Evolutionary conservation across 2,329 filamentous ascomycete species (phyloP).

Genomic region (Neoscytalidium dimidiatum): DNA sequence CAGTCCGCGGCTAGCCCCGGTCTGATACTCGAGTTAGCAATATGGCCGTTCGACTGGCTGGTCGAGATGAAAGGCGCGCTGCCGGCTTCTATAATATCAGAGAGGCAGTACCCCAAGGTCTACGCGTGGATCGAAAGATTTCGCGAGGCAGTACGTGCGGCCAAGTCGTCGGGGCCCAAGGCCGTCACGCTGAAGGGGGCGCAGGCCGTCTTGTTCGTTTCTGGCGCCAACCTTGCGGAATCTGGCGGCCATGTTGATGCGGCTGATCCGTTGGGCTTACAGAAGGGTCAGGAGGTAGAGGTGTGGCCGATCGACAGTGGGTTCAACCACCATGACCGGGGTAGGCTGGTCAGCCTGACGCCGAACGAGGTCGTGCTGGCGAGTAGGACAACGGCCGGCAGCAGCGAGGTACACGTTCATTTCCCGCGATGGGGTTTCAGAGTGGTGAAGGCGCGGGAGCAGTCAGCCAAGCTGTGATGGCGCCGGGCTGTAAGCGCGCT

Average conservation of each 20-base stretch:
- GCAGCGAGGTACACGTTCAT: constrained; percentile 27
- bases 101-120: constrained; percentile 57
- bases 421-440: constrained; percentile 31
- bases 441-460: constrained; percentile 22
- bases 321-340: constrained; percentile 30
- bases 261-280: constrained; percentile 56
- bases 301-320: constrained; percentile 36
- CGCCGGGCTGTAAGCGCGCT: not conserved
- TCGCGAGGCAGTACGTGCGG: constrained; percentile 47
- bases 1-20: not conserved
- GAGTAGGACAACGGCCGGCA: constrained; percentile 19
- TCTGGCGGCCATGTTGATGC: constrained; percentile 47
- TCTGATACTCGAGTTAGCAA: constrained; percentile 36
- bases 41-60: constrained; percentile 71
- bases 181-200: constrained; percentile 53
- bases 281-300: constrained; percentile 56
- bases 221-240: constrained; percentile 50
- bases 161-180: constrained; percentile 43
- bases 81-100: constrained; percentile 54
- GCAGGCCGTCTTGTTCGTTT: constrained; percentile 55
- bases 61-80: constrained; percentile 57
- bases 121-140: constrained; percentile 69
- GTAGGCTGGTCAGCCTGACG: constrained; percentile 32
- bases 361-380: constrained; percentile 30
- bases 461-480: constrained; percentile 10